Conservation (phyloP, 2,329 filamentous ascomycete species). For the Fusarium foetens region DNA sequence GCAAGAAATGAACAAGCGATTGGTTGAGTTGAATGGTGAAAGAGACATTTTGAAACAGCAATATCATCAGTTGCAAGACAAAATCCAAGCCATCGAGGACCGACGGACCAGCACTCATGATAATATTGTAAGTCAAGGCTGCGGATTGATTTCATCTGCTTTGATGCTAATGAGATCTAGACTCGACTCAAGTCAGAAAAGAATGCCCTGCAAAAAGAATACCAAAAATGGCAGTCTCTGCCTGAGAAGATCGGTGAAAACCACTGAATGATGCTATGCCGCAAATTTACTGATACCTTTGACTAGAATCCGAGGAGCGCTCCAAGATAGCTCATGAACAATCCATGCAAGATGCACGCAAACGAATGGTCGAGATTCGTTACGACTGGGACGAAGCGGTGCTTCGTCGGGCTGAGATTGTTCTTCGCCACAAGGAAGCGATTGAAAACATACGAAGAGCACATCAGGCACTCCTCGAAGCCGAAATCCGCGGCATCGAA, state of each 20-base stretch:
- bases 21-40: slow-evolving; percentile 56
- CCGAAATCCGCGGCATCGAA: slow-evolving; percentile 78
- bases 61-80: slow-evolving; percentile 49
- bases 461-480: slow-evolving; percentile 73
- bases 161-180: slow-evolving; percentile 50
- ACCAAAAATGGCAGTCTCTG: slow-evolving; percentile 72
- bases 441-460: slow-evolving; percentile 71
- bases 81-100: slow-evolving; percentile 55
- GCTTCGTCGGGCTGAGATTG: slow-evolving; percentile 65
- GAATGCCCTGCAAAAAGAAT: slow-evolving; percentile 71
- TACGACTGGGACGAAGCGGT: slow-evolving; percentile 65
- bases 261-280: background rate
- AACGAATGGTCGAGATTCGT: slow-evolving; percentile 59
- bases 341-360: slow-evolving; percentile 47
- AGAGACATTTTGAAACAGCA: slow-evolving; percentile 49
- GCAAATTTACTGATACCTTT: background rate
- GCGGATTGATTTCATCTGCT: background rate
- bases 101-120: slow-evolving; percentile 55
- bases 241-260: slow-evolving; percentile 75
- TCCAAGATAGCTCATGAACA: slow-evolving; percentile 46
- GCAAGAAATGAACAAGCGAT: slow-evolving; percentile 64
- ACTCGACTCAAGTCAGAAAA: slow-evolving; percentile 69
- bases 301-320: slow-evolving; percentile 51
- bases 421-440: slow-evolving; percentile 64
- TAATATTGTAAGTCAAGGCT: slow-evolving; percentile 48